Evolutionary conservation across 495 filamentous ascomycete genomes (phyloP), one percentile per base, ranked within the genome.

Genomic region (Penicillium canescens): DNA sequence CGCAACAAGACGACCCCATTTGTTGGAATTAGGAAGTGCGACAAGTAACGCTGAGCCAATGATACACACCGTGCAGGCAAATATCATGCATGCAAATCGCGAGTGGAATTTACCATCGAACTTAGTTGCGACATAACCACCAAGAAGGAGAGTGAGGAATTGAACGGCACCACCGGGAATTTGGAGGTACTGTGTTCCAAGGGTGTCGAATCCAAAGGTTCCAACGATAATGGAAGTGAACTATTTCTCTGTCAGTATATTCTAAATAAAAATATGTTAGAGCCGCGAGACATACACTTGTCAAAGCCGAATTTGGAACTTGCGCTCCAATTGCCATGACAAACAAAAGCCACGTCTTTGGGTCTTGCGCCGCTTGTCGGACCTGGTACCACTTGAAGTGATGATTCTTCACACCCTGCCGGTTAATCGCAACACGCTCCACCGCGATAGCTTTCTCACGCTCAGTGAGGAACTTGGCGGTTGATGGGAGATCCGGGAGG

Each of bases 41-140:
- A 81, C 63, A 5, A 82, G 78, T 2, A 88, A 68, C 7, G 68
- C 77, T 0, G 84, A 74, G 6, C 85, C 83, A 4, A 87, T 64
- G 20, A 81, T 74, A 62, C 84, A 78, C 23, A 81, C 80, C 0
- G 82, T 35, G 34, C 85, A 79, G n/a, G 71, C 61, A 28, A 71
- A 38, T 9, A 72, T 64, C 61, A 72, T 71, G 42, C 62, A 65
- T 1, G 66, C 59, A 9, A 55, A 61, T 36, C 70, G 43, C 2
- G 68, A 45, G 57, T 74, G 63, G 54, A 72, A 63, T 42, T 59
- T 54, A 40, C 62, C 43, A 46, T 62, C 34, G 56, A 62, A 76
- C 42, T 81, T 78, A 0, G 67, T 61, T 7, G 69, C 72, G 3
- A 78, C 69, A 54, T 73, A 46, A 24, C 74, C 67, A 33, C 74